A percentile compares a stretch with the other conserved stretches of the same genome.
phyloP scores from a whole-genome alignment of 768 basidiomycete species.

The Leccinum boreale region DNA sequence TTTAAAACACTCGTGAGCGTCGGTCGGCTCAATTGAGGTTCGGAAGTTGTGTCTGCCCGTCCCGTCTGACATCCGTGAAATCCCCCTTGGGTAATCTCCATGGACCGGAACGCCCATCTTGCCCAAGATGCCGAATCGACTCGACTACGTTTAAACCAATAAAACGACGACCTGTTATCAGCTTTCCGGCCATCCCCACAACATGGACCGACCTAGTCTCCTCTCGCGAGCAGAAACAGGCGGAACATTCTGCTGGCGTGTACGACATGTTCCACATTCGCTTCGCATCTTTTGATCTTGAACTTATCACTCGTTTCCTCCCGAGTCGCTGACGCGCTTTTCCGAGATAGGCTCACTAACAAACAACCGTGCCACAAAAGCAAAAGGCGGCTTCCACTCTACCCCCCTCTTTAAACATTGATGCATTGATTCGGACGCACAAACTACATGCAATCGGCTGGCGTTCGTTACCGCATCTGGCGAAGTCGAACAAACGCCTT shows the following conservation, averaged over 20 bases:
- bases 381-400: not conserved
- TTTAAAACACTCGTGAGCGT: slow-evolving; percentile 1
- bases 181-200: not conserved
- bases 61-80: not conserved
- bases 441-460: not conserved
- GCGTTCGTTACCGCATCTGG: not conserved
- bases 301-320: not conserved
- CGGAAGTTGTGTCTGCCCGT: not conserved
- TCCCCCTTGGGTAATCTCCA: not conserved
- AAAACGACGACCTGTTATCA: not conserved
- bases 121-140: too few species aligned
- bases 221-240: not conserved
- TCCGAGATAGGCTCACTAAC: not conserved
- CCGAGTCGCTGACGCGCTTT: not conserved
- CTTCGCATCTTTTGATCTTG: slow-evolving; percentile 5
- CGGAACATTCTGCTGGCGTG: not conserved
- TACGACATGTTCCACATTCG: not conserved
- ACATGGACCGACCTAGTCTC: not conserved
- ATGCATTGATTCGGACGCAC: not conserved
- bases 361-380: not conserved
- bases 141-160: not conserved
- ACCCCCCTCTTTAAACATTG: slow-evolving; percentile 2
- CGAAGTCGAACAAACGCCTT: not conserved
- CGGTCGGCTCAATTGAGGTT: slow-evolving; percentile 13
- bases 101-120: not conserved